A percentile compares a stretch with the other conserved stretches of the same genome.
Evolutionary conservation across 805 yeast genomes (phyloP).

Genomic region (Danielia oregonensis): DNA sequence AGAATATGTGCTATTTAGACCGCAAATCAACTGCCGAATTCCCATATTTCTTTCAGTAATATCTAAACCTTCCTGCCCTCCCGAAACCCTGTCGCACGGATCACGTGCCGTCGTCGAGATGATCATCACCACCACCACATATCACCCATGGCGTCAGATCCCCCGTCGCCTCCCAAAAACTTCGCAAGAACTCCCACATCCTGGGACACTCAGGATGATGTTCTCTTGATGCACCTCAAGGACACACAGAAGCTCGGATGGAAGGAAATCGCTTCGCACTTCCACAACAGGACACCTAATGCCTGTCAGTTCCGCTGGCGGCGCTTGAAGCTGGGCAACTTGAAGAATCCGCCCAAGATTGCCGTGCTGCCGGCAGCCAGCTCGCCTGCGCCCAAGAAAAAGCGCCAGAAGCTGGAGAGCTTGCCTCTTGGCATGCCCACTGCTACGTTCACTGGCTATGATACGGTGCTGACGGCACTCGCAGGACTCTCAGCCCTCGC

Average conservation of each 20-base stretch:
- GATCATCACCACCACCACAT: constrained; percentile 13
- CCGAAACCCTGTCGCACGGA: neutral
- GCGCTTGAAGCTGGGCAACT: constrained; percentile 46
- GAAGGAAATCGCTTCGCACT: constrained; percentile 81
- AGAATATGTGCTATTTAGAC: too few relatives aligned
- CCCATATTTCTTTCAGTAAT: too few relatives aligned
- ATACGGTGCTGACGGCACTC: constrained; percentile 38
- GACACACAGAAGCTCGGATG: constrained; percentile 83
- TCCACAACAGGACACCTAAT: constrained; percentile 78
- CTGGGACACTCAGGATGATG: constrained; percentile 47
- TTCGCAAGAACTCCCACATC: constrained; percentile 42
- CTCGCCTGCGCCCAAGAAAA: constrained; percentile 5
- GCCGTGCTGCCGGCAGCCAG: constrained; percentile 4
- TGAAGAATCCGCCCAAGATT: constrained; percentile 34
- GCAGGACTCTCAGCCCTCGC: constrained; percentile 41
- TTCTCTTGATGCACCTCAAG: constrained; percentile 53
- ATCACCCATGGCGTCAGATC: constrained; percentile 4
- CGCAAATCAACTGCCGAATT: too few relatives aligned
- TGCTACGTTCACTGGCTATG: constrained; percentile 39
- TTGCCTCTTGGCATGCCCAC: constrained; percentile 28
- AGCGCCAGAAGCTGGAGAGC: constrained; percentile 9
- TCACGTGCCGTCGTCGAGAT: constrained; percentile 16
- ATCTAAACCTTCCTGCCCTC: too few relatives aligned
- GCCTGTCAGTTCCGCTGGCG: constrained; percentile 92
- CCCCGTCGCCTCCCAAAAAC: constrained; percentile 18